A percentile compares a stretch with the other conserved stretches of the same genome.
These are phyloP conservation scores for Pleurotus eryngii DNA, from an alignment of 768 basidiomycete genomes.

Conservation along the genomic window DNA sequence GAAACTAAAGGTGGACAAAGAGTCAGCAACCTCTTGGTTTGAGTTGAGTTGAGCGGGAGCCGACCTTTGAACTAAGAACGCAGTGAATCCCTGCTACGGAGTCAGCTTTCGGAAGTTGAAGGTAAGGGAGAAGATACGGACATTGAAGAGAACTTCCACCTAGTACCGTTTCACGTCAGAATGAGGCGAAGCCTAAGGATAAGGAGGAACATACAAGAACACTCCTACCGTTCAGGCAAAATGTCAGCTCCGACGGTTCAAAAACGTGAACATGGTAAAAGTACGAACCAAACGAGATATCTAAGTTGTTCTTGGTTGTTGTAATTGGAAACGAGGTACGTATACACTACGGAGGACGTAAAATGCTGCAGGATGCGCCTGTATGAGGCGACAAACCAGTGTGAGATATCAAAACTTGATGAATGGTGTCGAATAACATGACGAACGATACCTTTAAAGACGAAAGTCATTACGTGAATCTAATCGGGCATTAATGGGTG, in stretches of 20 bases:
- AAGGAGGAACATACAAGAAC: conserved; percentile 27
- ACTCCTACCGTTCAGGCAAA: conserved; percentile 24
- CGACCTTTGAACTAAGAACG: conserved; percentile 49
- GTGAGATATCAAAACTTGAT: conserved; percentile 47
- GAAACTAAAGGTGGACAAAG: conserved; percentile 30
- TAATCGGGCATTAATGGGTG: background rate
- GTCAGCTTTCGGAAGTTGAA: background rate
- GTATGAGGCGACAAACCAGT: conserved; percentile 30
- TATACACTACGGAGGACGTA: conserved; percentile 33
- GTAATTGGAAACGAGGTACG: conserved; percentile 44
- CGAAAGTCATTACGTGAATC: background rate
- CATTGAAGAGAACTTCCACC: conserved; percentile 47
- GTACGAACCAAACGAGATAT: conserved; percentile 7
- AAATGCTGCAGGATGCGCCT: background rate
- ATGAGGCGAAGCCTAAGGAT: background rate
- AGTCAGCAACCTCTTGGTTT: too few relatives aligned
- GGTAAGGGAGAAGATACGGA: conserved; percentile 18
- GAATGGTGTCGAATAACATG: conserved; percentile 41
- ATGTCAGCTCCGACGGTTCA: too few relatives aligned
- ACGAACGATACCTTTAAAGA: conserved; percentile 34
- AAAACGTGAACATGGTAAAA: background rate
- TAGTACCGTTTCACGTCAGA: conserved; percentile 12
- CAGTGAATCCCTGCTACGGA: conserved; percentile 42
- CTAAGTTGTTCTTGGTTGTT: conserved; percentile 6
- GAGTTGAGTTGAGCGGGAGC: conserved; percentile 5